These are phyloP conservation scores for Rhododendron williamsianum DNA, from an alignment of 148 eudicot species.

Conservation along the genomic window DNA sequence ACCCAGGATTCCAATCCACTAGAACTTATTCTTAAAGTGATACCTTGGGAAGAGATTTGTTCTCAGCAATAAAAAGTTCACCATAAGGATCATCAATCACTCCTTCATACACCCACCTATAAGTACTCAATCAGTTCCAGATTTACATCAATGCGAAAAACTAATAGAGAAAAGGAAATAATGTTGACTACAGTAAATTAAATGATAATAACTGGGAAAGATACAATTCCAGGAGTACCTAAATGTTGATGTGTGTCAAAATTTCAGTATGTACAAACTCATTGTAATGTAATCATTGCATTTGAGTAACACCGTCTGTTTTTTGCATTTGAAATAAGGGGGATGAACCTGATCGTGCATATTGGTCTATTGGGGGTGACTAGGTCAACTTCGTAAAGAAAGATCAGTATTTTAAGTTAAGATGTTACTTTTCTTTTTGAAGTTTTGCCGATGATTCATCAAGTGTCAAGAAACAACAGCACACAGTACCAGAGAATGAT, in stretches of 20 bases:
- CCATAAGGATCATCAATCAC: constrained; percentile 96
- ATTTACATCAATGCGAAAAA: not conserved
- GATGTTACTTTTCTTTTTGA: not conserved
- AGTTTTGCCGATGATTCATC: not conserved
- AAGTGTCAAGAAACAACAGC: not conserved
- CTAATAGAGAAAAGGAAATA: not conserved
- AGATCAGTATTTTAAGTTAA: not conserved
- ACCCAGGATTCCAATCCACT: constrained; percentile 7
- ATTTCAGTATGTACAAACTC: not conserved
- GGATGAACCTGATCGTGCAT: not conserved
- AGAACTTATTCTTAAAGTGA: constrained; percentile 4
- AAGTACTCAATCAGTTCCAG: constrained; percentile 9
- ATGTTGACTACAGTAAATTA: not conserved
- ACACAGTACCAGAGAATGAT: not conserved
- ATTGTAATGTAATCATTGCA: not conserved
- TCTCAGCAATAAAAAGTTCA: constrained; percentile 93
- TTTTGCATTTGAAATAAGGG: not conserved
- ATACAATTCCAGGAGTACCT: not conserved
- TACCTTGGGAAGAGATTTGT: constrained; percentile 90
- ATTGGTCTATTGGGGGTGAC: not conserved
- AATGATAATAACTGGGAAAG: not conserved
- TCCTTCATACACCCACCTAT: constrained; percentile 98
- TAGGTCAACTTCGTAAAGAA: not conserved
- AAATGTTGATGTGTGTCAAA: not conserved
- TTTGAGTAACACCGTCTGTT: not conserved